Base-by-base conservation (phyloP, 192 early-diverging fungal genomes). In the Podila minutissima region DNA sequence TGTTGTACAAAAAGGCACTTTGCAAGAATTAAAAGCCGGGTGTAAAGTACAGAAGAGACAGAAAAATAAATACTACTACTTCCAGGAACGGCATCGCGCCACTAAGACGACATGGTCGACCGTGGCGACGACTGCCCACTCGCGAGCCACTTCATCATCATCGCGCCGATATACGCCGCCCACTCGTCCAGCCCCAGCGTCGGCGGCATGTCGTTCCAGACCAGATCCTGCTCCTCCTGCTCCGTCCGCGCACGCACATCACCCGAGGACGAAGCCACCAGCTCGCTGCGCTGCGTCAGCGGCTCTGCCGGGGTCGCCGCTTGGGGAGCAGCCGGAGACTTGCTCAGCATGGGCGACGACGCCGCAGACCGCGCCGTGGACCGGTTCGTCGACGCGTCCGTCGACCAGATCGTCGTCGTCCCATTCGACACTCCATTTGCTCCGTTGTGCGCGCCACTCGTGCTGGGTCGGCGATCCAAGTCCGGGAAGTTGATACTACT, bases 131-230 rank as follows among this genome's bases (percentile, higher is more conserved):
- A 72, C 24, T 81, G 48, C 1, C 77, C 77, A 19, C 69, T 71
- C 28, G 77, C 77, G 2, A 81, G 62, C 77, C 77, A 81, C 19
- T 70, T 64, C 77, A 81, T 81, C 77, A 81, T 81, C 28, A 81
- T 20, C 0, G 77, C 77, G 0, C 71, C 77, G 2, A 81, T 81
- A 22, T 81, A 81, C 3, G 77, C 71, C 67, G 64, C 68, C 77
- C 77, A 81, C 41, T 81, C 77, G 26, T 81, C 77, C 31, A 81
- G 31, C 3, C 77, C 77, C 62, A 81, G 28, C 20, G 77, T 81
- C 15, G 77, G 77, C 13, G 77, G 77, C 77, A 81, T 81, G 35
- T 81, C 71, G n/a, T 60, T 69, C 77, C 77, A 81, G 22, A 63
- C 60, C 19, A 79, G 28, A 64, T 72, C 70, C 8, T 64, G 66